These are phyloP conservation scores for Saccharomyces pastorianus DNA, from an alignment of 1,139 yeast genomes.

Conservation along the genomic window DNA sequence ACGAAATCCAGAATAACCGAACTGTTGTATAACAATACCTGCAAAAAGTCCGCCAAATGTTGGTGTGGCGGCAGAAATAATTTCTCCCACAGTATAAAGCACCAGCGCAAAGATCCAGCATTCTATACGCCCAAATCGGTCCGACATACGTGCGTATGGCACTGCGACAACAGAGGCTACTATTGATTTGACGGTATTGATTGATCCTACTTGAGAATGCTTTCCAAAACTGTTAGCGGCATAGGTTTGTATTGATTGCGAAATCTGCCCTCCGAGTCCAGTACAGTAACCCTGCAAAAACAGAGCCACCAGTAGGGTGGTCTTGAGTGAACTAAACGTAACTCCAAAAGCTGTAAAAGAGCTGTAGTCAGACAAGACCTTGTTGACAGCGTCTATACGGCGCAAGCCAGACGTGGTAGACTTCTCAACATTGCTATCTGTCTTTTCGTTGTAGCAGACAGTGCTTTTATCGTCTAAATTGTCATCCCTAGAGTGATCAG, in stretches of 20 bases:
- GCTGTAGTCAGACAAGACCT: background rate
- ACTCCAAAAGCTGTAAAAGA: conserved; percentile 1
- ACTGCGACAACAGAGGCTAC: background rate
- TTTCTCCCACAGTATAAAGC: background rate
- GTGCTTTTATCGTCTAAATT: background rate
- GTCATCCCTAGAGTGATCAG: background rate
- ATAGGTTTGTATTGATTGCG: background rate
- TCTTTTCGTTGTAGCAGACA: background rate
- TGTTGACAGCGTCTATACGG: conserved; percentile 1
- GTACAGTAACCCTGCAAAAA: background rate
- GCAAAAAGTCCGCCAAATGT: background rate
- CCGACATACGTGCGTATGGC: background rate
- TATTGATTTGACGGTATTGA: background rate
- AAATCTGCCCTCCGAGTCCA: background rate
- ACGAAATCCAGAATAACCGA: background rate
- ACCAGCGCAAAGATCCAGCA: background rate
- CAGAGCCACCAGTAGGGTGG: background rate
- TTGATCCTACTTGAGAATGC: background rate
- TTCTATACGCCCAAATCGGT: background rate
- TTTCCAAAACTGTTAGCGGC: background rate
- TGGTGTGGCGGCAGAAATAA: background rate
- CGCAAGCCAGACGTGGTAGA: background rate
- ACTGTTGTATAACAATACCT: background rate
- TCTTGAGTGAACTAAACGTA: background rate
- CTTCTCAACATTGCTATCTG: background rate